Base-by-base conservation (phyloP, 2,329 filamentous ascomycete species). In the Metarhizium anisopliae region DNA sequence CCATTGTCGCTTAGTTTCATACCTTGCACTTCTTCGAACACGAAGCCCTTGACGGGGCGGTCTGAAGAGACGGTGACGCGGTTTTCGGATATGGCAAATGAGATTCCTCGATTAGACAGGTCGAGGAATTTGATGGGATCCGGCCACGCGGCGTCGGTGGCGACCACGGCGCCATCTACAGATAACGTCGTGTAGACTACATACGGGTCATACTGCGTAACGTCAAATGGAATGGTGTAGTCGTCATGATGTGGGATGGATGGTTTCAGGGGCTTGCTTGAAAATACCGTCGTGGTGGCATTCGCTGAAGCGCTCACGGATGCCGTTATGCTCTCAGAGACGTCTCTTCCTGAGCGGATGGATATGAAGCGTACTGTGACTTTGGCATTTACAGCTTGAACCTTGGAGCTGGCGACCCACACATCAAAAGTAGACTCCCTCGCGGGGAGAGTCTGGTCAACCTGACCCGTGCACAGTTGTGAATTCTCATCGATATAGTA, bases 71-170 rank as follows among this genome's bases (percentile, higher is more conserved):
- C 61, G 53, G 58, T 62, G 30, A 72, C 64, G 38, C 59, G 56
- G 7, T 61, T 58, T 6, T 20, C 40, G 2, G 58, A 8, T 0
- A 74, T 61, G 10, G 62, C 62, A 11, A 82, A 64, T 1, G 68
- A 45, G 11, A 69, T 55, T 2, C 59, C 63, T 30, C 77, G 73
- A 43, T 75, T 67, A 13, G 71, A 66, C 47, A 85, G 69, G 59
- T 78, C 74, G 1, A 83, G 65, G 58, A 83, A 84, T 66, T 86
- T 86, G 52, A 85, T 60, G 1, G 83, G 83, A 51, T 85, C 79
- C 1, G 82, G 82, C 82, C 83, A 86, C 35, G 80, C 78, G 13
- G 74, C 70, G 56, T 80, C 78, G 14, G 74, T 68, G 4, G 79
- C 73, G 2, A 80, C 63, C 16, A 74, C 64, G 18, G 66, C 58